These are phyloP conservation scores for Xerocomellus intermedius DNA, from an alignment of 768 basidiomycete genomes.

Conservation along the genomic window DNA sequence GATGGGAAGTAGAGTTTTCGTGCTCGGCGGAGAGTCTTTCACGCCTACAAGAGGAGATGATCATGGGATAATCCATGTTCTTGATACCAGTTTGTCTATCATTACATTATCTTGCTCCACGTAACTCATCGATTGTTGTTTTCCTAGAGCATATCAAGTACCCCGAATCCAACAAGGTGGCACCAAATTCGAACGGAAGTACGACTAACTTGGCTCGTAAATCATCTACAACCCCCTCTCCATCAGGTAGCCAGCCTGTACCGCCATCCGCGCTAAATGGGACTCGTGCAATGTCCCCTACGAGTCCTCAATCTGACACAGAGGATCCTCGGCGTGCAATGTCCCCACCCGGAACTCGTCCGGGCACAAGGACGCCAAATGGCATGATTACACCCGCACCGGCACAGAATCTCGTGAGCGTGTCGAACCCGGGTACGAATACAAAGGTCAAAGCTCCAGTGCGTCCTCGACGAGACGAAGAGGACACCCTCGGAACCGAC, in stretches of 20 bases:
- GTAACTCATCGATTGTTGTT: conserved; percentile 4
- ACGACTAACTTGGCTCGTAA: conserved; percentile 42
- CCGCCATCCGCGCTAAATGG: conserved; percentile 30
- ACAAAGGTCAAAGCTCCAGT: conserved; percentile 51
- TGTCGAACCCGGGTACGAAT: conserved; percentile 25
- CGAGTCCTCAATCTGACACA: conserved; percentile 42
- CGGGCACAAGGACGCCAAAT: conserved; percentile 37
- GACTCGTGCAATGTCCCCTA: conserved; percentile 67
- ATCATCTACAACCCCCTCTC: conserved; percentile 42
- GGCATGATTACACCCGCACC: conserved; percentile 15
- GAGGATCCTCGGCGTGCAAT: conserved; percentile 66
- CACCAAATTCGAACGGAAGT: conserved; percentile 33
- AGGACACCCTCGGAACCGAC: conserved; percentile 41
- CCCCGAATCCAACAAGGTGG: conserved; percentile 57
- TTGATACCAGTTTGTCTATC: conserved; percentile 83
- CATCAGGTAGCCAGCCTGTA: conserved; percentile 28
- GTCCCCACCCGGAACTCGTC: conserved; percentile 56
- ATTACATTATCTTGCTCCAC: not conserved
- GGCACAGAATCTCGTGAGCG: conserved; percentile 10
- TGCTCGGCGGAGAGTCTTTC: conserved; percentile 93
- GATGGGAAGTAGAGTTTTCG: conserved; percentile 83
- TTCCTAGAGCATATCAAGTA: conserved; percentile 87
- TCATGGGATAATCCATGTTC: conserved; percentile 77
- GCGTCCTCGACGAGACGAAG: conserved; percentile 47
- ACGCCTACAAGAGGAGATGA: conserved; percentile 73